phyloP scores from a whole-genome alignment of 805 yeast species.

The Suhomyces xylopsoci region DNA sequence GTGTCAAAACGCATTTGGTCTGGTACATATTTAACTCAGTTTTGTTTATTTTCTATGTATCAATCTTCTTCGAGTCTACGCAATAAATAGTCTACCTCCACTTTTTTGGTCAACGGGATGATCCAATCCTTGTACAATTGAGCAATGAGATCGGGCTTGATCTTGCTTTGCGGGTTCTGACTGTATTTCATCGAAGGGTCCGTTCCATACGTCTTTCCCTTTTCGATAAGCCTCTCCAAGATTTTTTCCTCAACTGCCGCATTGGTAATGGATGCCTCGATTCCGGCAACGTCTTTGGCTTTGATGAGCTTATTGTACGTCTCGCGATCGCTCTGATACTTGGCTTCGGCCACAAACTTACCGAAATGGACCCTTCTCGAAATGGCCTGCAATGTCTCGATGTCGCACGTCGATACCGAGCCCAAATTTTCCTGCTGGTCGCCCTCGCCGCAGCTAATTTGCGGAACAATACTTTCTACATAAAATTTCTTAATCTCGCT shows the following conservation, averaged over 20 bases:
- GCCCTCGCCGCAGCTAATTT: slow-evolving; percentile 59
- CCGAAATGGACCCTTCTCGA: slow-evolving; percentile 96
- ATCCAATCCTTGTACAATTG: slow-evolving; percentile 81
- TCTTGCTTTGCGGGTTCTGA: slow-evolving; percentile 66
- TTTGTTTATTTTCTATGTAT: slow-evolving; percentile 18
- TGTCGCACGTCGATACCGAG: slow-evolving; percentile 79
- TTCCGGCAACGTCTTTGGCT: slow-evolving; percentile 64
- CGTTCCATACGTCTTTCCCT: slow-evolving; percentile 83
- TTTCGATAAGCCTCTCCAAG: slow-evolving; percentile 68
- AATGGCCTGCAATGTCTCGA: slow-evolving; percentile 81
- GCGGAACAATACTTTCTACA: slow-evolving; percentile 70
- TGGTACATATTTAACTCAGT: slow-evolving; percentile 1
- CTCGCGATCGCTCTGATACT: slow-evolving; percentile 67
- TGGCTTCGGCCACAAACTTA: slow-evolving; percentile 95
- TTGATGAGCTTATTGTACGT: slow-evolving; percentile 62
- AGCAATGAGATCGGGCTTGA: slow-evolving; percentile 79
- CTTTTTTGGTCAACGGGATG: slow-evolving; percentile 92
- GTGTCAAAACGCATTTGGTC: background rate
- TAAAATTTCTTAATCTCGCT: slow-evolving; percentile 64
- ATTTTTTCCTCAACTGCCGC: slow-evolving; percentile 82
- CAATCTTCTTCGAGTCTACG: slow-evolving; percentile 65
- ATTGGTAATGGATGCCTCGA: slow-evolving; percentile 81
- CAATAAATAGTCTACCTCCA: slow-evolving; percentile 87
- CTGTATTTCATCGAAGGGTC: slow-evolving; percentile 78
- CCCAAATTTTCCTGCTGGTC: slow-evolving; percentile 88